phyloP scores from a whole-genome alignment of 1,284 basidiomycete genomes.

The Sanguinoderma infundibulare region DNA sequence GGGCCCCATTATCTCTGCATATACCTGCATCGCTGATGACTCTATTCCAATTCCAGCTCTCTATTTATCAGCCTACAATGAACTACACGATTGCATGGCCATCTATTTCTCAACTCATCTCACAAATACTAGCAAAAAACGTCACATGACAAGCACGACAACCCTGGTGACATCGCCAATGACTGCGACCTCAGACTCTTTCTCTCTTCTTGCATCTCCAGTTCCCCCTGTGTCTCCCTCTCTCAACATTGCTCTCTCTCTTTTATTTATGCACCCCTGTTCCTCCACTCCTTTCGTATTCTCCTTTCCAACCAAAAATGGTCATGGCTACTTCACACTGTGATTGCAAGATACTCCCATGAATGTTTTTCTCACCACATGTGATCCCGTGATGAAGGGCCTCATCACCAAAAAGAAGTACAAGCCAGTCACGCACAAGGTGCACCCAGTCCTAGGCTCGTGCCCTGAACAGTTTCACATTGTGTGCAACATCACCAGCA shows the following conservation, averaged over 20 bases:
- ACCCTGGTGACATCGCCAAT: too few relatives aligned
- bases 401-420: constrained; percentile 38
- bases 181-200: too few relatives aligned
- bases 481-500: too few relatives aligned
- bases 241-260: background rate
- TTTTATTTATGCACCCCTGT: background rate
- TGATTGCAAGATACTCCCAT: background rate
- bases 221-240: too few relatives aligned
- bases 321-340: background rate
- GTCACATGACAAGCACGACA: too few relatives aligned
- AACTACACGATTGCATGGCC: too few relatives aligned
- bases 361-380: background rate
- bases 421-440: constrained; percentile 39
- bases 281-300: background rate
- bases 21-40: background rate
- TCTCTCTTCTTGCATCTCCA: background rate
- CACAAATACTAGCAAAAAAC: too few relatives aligned
- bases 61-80: too few relatives aligned
- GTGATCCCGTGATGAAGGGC: too few relatives aligned
- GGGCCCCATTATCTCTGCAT: background rate
- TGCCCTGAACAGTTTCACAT: too few relatives aligned
- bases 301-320: background rate
- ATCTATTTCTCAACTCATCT: too few relatives aligned
- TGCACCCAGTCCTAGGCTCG: constrained; percentile 30
- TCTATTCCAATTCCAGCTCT: background rate